A percentile compares a stretch with the other conserved stretches of the same genome.
Evolutionary conservation across 164 flowering plant genomes (phyloP).

Genomic region (Nelumbo lutea): DNA sequence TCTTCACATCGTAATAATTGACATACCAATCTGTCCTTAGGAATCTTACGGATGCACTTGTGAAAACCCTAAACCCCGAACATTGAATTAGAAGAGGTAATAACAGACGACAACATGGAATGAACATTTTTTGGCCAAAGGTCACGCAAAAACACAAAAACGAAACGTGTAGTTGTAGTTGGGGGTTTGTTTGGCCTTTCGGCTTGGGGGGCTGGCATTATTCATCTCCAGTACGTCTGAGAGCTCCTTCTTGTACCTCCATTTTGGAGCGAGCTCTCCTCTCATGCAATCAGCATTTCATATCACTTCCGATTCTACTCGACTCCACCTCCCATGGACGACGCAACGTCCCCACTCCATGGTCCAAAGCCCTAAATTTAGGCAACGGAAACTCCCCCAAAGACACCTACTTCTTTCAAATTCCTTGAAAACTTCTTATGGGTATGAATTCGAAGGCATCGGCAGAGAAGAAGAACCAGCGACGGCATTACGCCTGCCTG

Average conservation of each 20-base stretch:
- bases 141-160: no score
- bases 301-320: slow-evolving; percentile 14
- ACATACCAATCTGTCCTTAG: no score
- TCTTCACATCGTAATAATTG: no score
- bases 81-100: no score
- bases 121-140: no score
- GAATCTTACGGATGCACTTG: no score
- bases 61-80: no score
- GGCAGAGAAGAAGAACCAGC: slow-evolving; percentile 13
- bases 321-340: slow-evolving; percentile 21
- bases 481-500: slow-evolving; percentile 31
- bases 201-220: no score
- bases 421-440: slow-evolving; percentile 36
- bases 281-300: slow-evolving; percentile 33
- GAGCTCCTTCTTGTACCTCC: background rate
- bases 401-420: slow-evolving; percentile 18
- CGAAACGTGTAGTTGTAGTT: no score
- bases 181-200: no score
- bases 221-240: no score
- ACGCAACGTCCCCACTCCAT: slow-evolving; percentile 3
- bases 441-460: slow-evolving; percentile 25
- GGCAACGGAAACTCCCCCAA: slow-evolving; percentile 3
- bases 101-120: no score
- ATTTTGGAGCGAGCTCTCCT: background rate
- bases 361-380: background rate